Percentiles rank a stretch among this genome's conserved stretches.
Evolutionary conservation across 2,329 filamentous ascomycete species (phyloP).

Genomic region (Colletotrichum viniferum): DNA sequence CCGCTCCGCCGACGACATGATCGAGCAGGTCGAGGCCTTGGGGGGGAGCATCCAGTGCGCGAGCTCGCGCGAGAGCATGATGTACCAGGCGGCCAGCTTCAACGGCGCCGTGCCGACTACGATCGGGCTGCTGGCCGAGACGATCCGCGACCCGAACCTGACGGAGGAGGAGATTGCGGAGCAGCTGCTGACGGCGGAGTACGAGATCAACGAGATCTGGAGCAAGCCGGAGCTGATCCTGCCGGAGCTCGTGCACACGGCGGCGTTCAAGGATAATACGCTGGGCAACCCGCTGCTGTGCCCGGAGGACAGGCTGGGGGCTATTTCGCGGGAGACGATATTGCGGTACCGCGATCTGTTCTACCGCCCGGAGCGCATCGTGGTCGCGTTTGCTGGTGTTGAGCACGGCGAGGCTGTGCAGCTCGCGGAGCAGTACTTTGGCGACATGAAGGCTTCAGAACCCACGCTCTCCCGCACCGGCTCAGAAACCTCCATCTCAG

Average conservation of each 20-base stretch:
- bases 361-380: conserved; percentile 88
- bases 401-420: conserved; percentile 80
- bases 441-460: conserved; percentile 74
- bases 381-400: conserved; percentile 93
- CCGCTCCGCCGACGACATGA: conserved; percentile 80
- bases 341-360: conserved; percentile 82
- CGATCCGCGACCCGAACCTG: conserved; percentile 83
- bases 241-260: conserved; percentile 93
- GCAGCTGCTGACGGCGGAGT: conserved; percentile 89
- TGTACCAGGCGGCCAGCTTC: conserved; percentile 99
- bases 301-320: conserved; percentile 77
- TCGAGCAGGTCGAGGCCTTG: conserved; percentile 84
- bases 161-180: conserved; percentile 85
- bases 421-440: conserved; percentile 85
- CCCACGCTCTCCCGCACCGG: conserved; percentile 58
- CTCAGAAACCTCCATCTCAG: conserved; percentile 54
- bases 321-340: conserved; percentile 77
- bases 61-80: conserved; percentile 91
- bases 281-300: conserved; percentile 92
- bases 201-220: conserved; percentile 97
- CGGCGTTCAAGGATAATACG: conserved; percentile 95
- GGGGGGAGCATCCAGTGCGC: conserved; percentile 98
- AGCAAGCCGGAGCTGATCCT: conserved; percentile 95
- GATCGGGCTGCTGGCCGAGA: conserved; percentile 86
- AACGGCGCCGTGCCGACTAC: conserved; percentile 88